These are phyloP conservation scores for Prunus mume DNA, from an alignment of 306 rosid species.

Conservation along the genomic window DNA sequence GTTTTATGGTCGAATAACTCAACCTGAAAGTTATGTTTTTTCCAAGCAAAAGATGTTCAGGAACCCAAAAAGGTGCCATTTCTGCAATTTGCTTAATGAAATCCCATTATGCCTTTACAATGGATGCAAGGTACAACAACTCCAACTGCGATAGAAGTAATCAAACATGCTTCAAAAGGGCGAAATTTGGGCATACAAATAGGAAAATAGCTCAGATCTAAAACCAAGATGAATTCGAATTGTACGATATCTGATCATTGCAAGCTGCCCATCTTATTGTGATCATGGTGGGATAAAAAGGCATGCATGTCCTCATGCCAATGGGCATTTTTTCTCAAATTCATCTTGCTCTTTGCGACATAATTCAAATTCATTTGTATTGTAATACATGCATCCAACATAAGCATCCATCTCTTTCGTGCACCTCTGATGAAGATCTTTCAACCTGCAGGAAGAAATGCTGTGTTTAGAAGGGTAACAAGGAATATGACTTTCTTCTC, in stretches of 20 bases:
- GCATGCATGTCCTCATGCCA: slow-evolving; percentile 48
- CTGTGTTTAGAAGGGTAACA: slow-evolving; percentile 4
- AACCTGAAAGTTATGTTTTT: not conserved
- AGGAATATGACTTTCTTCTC: not conserved
- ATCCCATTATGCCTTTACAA: not conserved
- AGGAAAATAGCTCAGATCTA: slow-evolving; percentile 18
- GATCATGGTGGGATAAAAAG: not conserved
- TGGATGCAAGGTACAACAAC: not conserved
- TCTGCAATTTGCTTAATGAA: not conserved
- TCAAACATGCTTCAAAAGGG: slow-evolving; percentile 18
- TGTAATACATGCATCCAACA: slow-evolving; percentile 93
- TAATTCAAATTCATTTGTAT: slow-evolving; percentile 87
- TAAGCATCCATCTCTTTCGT: slow-evolving; percentile 89
- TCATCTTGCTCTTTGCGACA: slow-evolving; percentile 94
- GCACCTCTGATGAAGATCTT: slow-evolving; percentile 87
- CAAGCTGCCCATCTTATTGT: slow-evolving; percentile 54
- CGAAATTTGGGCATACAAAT: slow-evolving; percentile 28
- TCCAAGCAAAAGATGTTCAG: not conserved
- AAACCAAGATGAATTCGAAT: slow-evolving; percentile 30
- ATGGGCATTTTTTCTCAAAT: slow-evolving; percentile 74
- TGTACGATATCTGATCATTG: slow-evolving; percentile 39
- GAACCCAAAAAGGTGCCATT: not conserved
- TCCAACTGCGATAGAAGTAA: not conserved
- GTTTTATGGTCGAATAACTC: too few relatives aligned
- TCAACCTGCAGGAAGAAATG: slow-evolving; percentile 59